phyloP scores from a whole-genome alignment of 306 rosid genomes.

The Rosa multiflora region DNA sequence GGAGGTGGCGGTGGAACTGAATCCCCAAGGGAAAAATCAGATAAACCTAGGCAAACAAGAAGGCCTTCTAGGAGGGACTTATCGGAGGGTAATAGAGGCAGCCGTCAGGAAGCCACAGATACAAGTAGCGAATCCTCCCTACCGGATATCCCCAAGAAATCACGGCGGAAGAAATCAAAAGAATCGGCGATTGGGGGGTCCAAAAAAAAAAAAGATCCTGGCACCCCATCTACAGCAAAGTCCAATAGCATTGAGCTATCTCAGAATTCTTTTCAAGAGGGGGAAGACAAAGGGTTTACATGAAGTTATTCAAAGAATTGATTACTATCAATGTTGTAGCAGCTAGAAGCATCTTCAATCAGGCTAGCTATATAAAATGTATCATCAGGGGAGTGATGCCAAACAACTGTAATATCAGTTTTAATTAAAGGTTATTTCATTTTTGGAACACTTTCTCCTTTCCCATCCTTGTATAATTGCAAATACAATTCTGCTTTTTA shows the following conservation, averaged over 20 bases:
- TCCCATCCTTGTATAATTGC: neutral
- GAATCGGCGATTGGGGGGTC: slow-evolving; percentile 33
- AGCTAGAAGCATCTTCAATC: slow-evolving; percentile 41
- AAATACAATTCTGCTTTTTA: neutral
- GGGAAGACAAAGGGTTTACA: slow-evolving; percentile 27
- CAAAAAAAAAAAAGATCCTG: slow-evolving; percentile 40
- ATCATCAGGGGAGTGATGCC: slow-evolving; percentile 27
- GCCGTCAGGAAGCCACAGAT: slow-evolving; percentile 24
- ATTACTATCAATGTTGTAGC: slow-evolving; percentile 14
- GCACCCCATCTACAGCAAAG: neutral
- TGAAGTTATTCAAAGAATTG: slow-evolving; percentile 26
- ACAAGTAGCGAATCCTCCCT: slow-evolving; percentile 33
- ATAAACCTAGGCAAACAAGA: slow-evolving; percentile 49
- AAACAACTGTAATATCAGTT: neutral
- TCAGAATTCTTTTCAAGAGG: slow-evolving; percentile 32
- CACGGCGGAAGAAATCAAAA: slow-evolving; percentile 52
- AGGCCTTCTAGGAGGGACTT: slow-evolving; percentile 48
- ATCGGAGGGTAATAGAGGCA: slow-evolving; percentile 22
- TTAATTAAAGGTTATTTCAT: slow-evolving; percentile 6
- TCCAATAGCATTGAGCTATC: slow-evolving; percentile 19
- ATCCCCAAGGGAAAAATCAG: slow-evolving; percentile 60
- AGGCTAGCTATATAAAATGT: slow-evolving; percentile 16
- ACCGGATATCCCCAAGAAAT: slow-evolving; percentile 58
- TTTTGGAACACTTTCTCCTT: neutral
- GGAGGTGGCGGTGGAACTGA: slow-evolving; percentile 25